Evolutionary conservation across 1,284 basidiomycete species (phyloP), one percentile per base, ranked within the genome.

Genomic region (Cryptococcus sp.): DNA sequence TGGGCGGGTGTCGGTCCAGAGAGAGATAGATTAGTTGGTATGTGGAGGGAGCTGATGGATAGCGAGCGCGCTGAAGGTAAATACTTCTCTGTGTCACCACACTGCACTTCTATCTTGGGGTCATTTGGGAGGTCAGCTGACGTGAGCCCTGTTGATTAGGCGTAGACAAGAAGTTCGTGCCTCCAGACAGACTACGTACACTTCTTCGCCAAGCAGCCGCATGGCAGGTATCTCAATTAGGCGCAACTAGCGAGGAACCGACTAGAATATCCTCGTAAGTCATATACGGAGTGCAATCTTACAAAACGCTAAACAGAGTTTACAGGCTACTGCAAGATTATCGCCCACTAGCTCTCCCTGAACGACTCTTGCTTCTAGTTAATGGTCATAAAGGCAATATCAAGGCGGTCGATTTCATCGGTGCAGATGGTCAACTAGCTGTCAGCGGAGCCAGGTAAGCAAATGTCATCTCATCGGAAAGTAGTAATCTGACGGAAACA

Each of bases 191-290:
- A 6, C 62, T 82, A 34, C 59, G 76, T 17, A 74, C 72, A 10
- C 71, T 82, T 23, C 67, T 82, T 15, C 74, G 73, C 47, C 80
- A 81, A 59, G 80, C 81, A 1, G 77, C 77, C 1, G 78, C 80
- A 3, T 81, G 80, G 72, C 80, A 82, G 61, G 75, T 81, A 39
- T 67, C 73, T 53, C 69, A 58, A 16, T 45, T 61, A 0, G 50
- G 39, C 37, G 44, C 45, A 44, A 22, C n/a, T 10, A 15, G 46
- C 39, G 46, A 53, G n/a, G 51, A 46, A 34, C 29, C 55, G 39
- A 29, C 50, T 13, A 50, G 58, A 50, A 22, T 73, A 13, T 46
- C 64, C 23, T 65, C 68, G 62, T 70, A 34, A 50, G 68, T 58
- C 15, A 29, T 40, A n/a, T 10, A 17, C 11, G 25, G 8, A 17